A percentile compares a stretch with the other conserved stretches of the same genome.
These are phyloP conservation scores for Echites panduratus DNA, from an alignment of 257 asterid genomes.

Conservation along the genomic window DNA sequence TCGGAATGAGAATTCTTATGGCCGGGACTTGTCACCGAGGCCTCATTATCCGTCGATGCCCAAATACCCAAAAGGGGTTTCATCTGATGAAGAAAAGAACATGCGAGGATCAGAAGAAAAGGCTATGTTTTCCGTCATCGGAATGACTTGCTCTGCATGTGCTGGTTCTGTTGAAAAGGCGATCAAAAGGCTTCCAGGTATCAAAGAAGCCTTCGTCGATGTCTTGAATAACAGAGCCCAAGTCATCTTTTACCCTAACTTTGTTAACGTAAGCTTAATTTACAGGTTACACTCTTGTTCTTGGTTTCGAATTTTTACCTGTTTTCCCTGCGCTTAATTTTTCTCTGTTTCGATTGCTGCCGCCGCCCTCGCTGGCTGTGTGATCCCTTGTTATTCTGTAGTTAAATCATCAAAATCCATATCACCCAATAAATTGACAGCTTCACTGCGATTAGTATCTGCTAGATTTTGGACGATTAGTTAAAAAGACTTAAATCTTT, in stretches of 20 bases:
- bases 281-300: neutral
- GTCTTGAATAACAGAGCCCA: conserved; percentile 66
- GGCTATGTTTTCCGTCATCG: conserved; percentile 59
- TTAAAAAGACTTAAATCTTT: neutral
- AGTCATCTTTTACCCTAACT: conserved; percentile 48
- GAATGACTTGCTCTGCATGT: conserved; percentile 92
- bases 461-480: too few species aligned
- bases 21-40: conserved; percentile 19
- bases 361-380: neutral
- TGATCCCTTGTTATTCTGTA: neutral
- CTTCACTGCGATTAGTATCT: too few species aligned
- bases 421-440: neutral
- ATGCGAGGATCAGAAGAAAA: conserved; percentile 37
- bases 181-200: conserved; percentile 73
- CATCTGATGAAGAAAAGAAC: conserved; percentile 37
- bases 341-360: neutral
- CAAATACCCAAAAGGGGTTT: conserved; percentile 21
- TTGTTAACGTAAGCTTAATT: conserved; percentile 55
- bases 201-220: conserved; percentile 73
- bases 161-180: conserved; percentile 88
- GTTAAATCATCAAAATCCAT: neutral
- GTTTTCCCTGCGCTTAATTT: neutral
- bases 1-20: conserved; percentile 15
- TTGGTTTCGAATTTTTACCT: too few species aligned
- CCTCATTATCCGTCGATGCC: conserved; percentile 45